Base-by-base conservation (phyloP, 2,329 filamentous ascomycete species). In the Aspergillus cejpii region DNA sequence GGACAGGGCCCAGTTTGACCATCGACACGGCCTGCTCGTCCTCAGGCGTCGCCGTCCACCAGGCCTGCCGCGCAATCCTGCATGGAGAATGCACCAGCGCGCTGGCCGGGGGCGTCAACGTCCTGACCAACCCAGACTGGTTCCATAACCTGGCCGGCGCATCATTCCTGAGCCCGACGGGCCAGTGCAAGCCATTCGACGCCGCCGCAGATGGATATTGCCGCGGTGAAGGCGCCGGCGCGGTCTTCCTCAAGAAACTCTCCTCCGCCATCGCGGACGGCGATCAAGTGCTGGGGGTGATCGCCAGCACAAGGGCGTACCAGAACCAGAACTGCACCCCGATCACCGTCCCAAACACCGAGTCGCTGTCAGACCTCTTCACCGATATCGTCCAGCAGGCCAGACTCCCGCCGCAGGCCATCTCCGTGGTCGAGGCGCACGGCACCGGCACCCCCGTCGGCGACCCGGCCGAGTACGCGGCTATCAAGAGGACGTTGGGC, bases 151-250 rank as follows among this genome's bases (percentile, higher is more conserved):
- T 74, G 2, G 63, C 56, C 5, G 59, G 50, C 0, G 72, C 61
- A 1, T 57, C 57, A 1, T 74, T 76, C 45, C 52, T 76, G 0
- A 72, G 66, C 20, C 61, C 62, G 0, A 72, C 67, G 2, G 74
- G 75, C 0, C 59, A 66, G 10, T 78, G 74, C 45, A 73, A 73
- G 39, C 61, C 72, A 1, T 76, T 74, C 43, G 71, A 74, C 39
- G 60, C 64, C 6, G 47, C 57, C 6, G 75, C 72, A 0, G 72
- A 76, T 53, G 74, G 75, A 1, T 78, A 76, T 50, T 75, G 73
- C 43, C 69, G 75, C 5, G 72, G 62, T 0, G 75, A 78, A 44
- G 74, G 66, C 3, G 59, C 64, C 23, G 74, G 60, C 0, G 57
- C 64, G 17, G 62, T 78, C 2, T 62, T 75, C 3, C 46, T 78